Conservation (phyloP, 208 protist genomes). For the Wallacemonas sp. region DNA sequence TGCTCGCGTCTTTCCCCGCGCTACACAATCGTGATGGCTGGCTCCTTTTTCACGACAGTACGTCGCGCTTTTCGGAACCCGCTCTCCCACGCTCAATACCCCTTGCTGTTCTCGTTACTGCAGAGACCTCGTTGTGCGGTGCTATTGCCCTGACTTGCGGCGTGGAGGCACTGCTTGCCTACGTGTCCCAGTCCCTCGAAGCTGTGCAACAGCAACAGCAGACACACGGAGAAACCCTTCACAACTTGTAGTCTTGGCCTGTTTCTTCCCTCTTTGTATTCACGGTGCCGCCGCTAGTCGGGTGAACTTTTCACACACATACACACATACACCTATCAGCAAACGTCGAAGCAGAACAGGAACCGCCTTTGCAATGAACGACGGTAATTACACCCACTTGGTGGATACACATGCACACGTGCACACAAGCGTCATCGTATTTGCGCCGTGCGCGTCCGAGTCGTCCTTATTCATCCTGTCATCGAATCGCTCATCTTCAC, state of each 20-base stretch:
- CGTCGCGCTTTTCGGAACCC: too few relatives aligned
- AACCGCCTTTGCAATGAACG: too few relatives aligned
- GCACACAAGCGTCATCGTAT: too few relatives aligned
- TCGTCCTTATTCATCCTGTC: too few relatives aligned
- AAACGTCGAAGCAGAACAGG: too few relatives aligned
- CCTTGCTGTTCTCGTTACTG: slow-evolving; percentile 57
- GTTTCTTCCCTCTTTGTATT: background rate
- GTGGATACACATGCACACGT: too few relatives aligned
- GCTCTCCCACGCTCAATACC: slow-evolving; percentile 29
- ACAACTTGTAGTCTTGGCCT: background rate
- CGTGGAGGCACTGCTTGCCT: slow-evolving; percentile 16
- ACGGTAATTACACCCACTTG: too few relatives aligned
- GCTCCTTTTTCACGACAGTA: slow-evolving; percentile 7
- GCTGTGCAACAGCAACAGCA: background rate
- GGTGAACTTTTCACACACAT: too few relatives aligned
- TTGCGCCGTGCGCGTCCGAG: too few relatives aligned
- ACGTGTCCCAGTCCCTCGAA: slow-evolving; percentile 19
- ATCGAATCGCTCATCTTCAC: too few relatives aligned
- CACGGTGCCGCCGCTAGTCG: too few relatives aligned
- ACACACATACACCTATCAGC: too few relatives aligned
- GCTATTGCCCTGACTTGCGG: slow-evolving; percentile 41
- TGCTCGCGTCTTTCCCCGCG: background rate
- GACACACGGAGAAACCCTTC: background rate
- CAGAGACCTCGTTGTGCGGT: slow-evolving; percentile 64
- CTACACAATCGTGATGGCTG: background rate